Base-by-base conservation (phyloP, 164 flowering plant species). In the Aristolochia fimbriata region DNA sequence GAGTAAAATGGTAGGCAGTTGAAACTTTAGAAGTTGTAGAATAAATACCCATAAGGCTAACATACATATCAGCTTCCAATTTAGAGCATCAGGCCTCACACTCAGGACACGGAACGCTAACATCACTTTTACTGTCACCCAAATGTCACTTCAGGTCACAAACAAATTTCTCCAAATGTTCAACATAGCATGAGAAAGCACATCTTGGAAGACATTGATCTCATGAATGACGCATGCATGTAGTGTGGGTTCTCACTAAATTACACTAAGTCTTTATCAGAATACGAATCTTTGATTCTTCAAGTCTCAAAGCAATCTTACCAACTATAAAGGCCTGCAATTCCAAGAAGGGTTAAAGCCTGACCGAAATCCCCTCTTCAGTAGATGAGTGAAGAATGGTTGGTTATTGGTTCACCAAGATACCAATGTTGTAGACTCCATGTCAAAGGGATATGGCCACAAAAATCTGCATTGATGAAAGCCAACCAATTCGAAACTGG, bases 401-500 rank as follows among this genome's bases (percentile, higher is more conserved):
- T 74, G 93, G 75, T 78, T 83, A 86, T 85, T 73, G 89, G 77
- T 85, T 87, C 90, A 83, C 87, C 91, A 83, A 84, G 84, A 84
- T 77, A 82, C 85, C 85, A 83, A 85, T 80, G 87, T 82, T 79
- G 87, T 82, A 73, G 88, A 78, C 83, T 83, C 88, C 93, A 77
- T 72, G 81, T 73, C 80, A 76, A 84, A 80, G 23, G 56, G 83
- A 78, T 74, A 78, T 79, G 79, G 84, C 87, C 92, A 81, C 56
- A 52, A 52, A 6, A 72, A 94, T 94, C 97, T 94, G 99, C 99
- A 94, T 78, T 94, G 27, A 86, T 86, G 88, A 79, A 86, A 94
- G 96, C 96, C 99, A 94, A 85, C 96, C 92, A 93, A 84, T 83
- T 83, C 93, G 85, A 84, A 80, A 81, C 82, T 65, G 96, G 89